Percentiles rank a stretch among this genome's conserved stretches.
These are phyloP conservation scores for Solanum sparsipilum DNA, from an alignment of 257 asterid genomes.

Conservation along the genomic window DNA sequence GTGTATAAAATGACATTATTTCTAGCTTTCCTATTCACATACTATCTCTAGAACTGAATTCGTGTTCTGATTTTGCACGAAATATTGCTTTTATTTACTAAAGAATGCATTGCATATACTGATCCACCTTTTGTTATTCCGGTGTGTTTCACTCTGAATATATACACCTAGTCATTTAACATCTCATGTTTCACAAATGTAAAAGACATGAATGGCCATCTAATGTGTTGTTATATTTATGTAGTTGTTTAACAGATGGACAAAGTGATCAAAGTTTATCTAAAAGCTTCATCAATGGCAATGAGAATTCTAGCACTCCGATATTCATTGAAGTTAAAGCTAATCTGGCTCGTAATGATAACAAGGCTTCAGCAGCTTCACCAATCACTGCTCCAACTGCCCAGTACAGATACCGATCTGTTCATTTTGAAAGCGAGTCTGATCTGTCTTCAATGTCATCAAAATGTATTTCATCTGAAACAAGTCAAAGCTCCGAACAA, in stretches of 20 bases:
- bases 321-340: background rate
- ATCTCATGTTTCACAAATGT: background rate
- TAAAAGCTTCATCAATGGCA: slow-evolving; percentile 17
- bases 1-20: background rate
- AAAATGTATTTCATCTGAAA: slow-evolving; percentile 33
- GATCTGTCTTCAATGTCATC: slow-evolving; percentile 21
- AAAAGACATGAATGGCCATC: background rate
- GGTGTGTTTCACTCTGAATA: background rate
- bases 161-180: background rate
- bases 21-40: background rate
- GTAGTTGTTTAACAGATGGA: slow-evolving; percentile 51
- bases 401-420: slow-evolving; percentile 31
- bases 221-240: background rate
- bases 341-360: slow-evolving; percentile 4
- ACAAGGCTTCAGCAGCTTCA: slow-evolving; percentile 21
- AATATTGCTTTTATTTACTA: background rate
- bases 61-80: background rate
- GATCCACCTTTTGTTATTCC: background rate
- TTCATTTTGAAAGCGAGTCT: slow-evolving; percentile 17
- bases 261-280: slow-evolving; percentile 20
- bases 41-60: background rate
- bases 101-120: background rate
- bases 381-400: slow-evolving; percentile 21
- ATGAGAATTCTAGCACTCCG: background rate
- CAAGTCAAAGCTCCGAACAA: slow-evolving; percentile 19